These are phyloP conservation scores for Epichloe coenophiala DNA, from an alignment of 2,329 filamentous ascomycete species.

Conservation along the genomic window DNA sequence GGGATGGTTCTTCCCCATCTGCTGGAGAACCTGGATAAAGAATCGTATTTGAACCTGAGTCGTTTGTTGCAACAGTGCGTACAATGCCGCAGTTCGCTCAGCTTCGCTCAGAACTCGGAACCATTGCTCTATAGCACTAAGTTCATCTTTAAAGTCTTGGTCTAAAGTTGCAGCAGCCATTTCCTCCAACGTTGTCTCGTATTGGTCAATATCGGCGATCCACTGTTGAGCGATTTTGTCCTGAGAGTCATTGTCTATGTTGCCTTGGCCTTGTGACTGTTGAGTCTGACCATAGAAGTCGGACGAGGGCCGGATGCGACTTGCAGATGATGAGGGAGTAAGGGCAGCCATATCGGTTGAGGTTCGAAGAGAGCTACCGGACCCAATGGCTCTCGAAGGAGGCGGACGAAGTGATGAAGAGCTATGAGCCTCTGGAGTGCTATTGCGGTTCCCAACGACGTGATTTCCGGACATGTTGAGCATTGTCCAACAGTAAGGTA, in stretches of 20 bases:
- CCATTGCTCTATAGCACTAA: conserved; percentile 99
- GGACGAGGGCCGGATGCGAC: conserved; percentile 82
- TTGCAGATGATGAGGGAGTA: conserved; percentile 49
- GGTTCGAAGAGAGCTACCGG: conserved; percentile 76
- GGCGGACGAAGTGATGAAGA: conserved; percentile 73
- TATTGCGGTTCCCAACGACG: conserved; percentile 78
- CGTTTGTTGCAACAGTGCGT: conserved; percentile 92
- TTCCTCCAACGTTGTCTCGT: conserved; percentile 95
- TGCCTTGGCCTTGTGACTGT: conserved; percentile 52
- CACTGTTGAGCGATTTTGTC: conserved; percentile 95
- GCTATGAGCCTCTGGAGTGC: conserved; percentile 82
- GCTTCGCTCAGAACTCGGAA: conserved; percentile 95
- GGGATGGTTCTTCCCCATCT: conserved; percentile 97
- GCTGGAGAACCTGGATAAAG: conserved; percentile 96
- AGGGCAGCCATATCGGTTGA: conserved; percentile 93
- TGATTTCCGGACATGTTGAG: conserved; percentile 55
- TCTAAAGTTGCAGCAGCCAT: conserved; percentile 98
- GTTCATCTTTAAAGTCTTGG: conserved; percentile 98
- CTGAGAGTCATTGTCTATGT: conserved; percentile 63
- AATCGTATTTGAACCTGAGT: conserved; percentile 98
- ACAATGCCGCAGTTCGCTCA: conserved; percentile 87
- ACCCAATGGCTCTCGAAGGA: conserved; percentile 60
- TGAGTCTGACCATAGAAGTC: conserved; percentile 80
- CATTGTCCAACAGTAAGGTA: conserved; percentile 23
- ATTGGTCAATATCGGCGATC: conserved; percentile 98